phyloP scores from a whole-genome alignment of 257 asterid species.

The Henckelia pumila region DNA sequence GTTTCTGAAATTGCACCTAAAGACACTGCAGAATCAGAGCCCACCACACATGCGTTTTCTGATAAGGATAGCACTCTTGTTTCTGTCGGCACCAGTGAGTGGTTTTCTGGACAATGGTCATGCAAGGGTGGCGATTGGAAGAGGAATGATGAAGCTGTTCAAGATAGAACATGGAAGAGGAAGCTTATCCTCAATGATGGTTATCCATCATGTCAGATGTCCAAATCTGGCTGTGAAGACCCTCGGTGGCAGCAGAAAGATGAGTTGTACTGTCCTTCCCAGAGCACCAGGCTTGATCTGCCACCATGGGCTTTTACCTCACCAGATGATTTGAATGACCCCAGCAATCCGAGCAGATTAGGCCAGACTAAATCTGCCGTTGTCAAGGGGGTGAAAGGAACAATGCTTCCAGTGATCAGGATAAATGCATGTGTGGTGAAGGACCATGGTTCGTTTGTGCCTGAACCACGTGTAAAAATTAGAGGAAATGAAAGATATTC shows the following conservation, averaged over 20 bases:
- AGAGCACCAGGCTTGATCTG: conserved; percentile 75
- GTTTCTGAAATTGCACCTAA: conserved; percentile 36
- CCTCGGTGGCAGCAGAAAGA: conserved; percentile 84
- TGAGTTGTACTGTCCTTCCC: conserved; percentile 70
- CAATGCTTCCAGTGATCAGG: conserved; percentile 87
- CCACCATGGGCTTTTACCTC: conserved; percentile 87
- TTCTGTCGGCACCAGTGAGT: conserved; percentile 42
- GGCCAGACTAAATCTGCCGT: conserved; percentile 46
- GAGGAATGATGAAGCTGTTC: conserved; percentile 75
- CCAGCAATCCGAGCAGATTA: conserved; percentile 40
- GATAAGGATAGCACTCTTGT: conserved; percentile 48
- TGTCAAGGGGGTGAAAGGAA: conserved; percentile 69
- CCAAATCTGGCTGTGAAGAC: conserved; percentile 79
- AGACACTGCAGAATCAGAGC: conserved; percentile 47
- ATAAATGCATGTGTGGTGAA: conserved; percentile 96
- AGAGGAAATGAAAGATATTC: conserved; percentile 67
- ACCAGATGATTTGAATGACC: conserved; percentile 76
- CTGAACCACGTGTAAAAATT: conserved; percentile 72
- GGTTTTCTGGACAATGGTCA: conserved; percentile 75
- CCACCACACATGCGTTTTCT: conserved; percentile 26
- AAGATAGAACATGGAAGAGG: conserved; percentile 68
- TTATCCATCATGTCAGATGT: conserved; percentile 87
- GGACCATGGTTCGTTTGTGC: conserved; percentile 82
- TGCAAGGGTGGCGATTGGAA: conserved; percentile 97
- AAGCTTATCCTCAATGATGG: conserved; percentile 85